Percentiles rank a stretch among this genome's conserved stretches.
These are phyloP conservation scores for Solanum paucissectum DNA, from an alignment of 257 asterid species.

Conservation along the genomic window DNA sequence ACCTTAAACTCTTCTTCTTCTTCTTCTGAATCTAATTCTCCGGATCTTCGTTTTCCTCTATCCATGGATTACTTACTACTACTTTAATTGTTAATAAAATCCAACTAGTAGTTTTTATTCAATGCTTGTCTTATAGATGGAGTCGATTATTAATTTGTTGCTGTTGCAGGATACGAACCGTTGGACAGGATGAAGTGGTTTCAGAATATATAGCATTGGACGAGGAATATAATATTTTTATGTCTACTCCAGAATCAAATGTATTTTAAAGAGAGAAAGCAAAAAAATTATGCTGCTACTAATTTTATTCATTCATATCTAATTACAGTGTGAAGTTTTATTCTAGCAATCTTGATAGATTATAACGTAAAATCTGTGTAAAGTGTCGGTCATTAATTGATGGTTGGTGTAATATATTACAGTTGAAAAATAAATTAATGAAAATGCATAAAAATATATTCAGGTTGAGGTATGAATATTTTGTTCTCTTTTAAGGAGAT, in stretches of 20 bases:
- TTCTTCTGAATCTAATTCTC: slow-evolving; percentile 16
- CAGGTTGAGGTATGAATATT: too few relatives aligned
- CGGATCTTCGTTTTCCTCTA: slow-evolving; percentile 4
- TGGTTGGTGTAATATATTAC: too few relatives aligned
- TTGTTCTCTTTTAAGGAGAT: too few relatives aligned
- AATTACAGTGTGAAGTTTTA: not conserved
- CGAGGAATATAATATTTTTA: not conserved
- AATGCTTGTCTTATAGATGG: not conserved
- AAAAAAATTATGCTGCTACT: not conserved
- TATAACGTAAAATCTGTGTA: too few relatives aligned
- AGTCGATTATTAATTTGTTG: not conserved
- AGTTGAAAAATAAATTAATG: too few relatives aligned
- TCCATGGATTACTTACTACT: not conserved
- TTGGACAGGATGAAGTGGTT: not conserved
- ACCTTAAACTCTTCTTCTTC: slow-evolving; percentile 24
- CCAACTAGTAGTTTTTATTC: not conserved
- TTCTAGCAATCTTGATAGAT: not conserved
- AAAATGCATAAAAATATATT: too few relatives aligned
- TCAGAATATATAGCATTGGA: not conserved
- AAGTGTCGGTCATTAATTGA: too few relatives aligned
- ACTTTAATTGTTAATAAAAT: not conserved
- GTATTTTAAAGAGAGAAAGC: not conserved
- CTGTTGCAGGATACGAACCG: not conserved
- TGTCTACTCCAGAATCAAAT: not conserved
- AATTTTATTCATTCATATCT: not conserved